phyloP scores from a whole-genome alignment of 352 stramenopile genomes.

The Phytopythium montanum region DNA sequence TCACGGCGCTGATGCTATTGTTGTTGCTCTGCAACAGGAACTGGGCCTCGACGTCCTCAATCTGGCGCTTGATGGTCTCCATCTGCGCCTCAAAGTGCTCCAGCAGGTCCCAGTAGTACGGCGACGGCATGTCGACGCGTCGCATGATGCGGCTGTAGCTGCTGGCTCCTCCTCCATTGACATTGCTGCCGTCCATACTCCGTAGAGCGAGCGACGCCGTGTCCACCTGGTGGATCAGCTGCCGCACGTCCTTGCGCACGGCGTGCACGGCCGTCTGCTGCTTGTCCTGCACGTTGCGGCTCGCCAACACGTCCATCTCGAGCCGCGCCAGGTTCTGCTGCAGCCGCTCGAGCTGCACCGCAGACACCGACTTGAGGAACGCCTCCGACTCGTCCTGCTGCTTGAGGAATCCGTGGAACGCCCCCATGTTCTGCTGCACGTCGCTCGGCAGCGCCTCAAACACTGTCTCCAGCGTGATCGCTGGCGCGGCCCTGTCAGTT shows the following conservation, averaged over 20 bases:
- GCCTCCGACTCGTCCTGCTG: constrained; percentile 69
- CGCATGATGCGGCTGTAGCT: constrained; percentile 68
- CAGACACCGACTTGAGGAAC: constrained; percentile 69
- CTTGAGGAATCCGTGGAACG: constrained; percentile 73
- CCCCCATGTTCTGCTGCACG: constrained; percentile 73
- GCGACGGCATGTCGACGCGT: constrained; percentile 72
- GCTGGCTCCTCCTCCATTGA: no score
- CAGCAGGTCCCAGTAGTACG: constrained; percentile 79
- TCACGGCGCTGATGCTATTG: constrained; percentile 5
- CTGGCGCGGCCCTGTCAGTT: constrained; percentile 14
- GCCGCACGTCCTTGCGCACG: constrained; percentile 66
- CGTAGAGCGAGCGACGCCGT: constrained; percentile 58
- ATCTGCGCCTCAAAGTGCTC: constrained; percentile 73
- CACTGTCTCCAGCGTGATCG: constrained; percentile 70
- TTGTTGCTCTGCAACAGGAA: constrained; percentile 41
- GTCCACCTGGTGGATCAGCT: constrained; percentile 74
- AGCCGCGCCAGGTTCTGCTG: constrained; percentile 52
- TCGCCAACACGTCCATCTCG: constrained; percentile 58
- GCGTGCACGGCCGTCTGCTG: constrained; percentile 61
- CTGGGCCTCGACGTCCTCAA: constrained; percentile 66
- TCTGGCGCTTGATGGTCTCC: constrained; percentile 66
- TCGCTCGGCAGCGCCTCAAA: constrained; percentile 68
- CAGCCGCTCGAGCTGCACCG: constrained; percentile 46
- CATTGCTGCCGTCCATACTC: constrained; percentile 51
- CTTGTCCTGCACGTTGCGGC: constrained; percentile 53